Evolutionary conservation across 2,329 filamentous ascomycete genomes (phyloP), one percentile per base, ranked within the genome.

Genomic region (Zymoseptoria tritici): DNA sequence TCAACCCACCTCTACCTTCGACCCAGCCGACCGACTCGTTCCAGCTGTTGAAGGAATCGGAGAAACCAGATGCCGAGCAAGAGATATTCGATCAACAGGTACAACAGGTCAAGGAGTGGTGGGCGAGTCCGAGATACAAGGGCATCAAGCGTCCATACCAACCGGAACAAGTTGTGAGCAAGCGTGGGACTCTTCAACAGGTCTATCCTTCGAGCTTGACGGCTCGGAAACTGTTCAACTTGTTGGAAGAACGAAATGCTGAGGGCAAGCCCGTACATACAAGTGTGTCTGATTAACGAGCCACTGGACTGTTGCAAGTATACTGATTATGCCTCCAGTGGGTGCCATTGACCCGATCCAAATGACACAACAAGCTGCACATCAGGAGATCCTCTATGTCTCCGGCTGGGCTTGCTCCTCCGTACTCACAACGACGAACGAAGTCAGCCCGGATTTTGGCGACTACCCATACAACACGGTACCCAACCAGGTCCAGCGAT

Each of bases 391-490:
- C 19, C 83, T 99, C 52, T 99, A 99, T 76, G 82, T 99, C 64
- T 97, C 92, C 0, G 94, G 94, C 63, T 99, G 94, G 94, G 94
- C 94, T 4, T 97, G 94, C 77, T 97, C 93, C 0, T 93, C 91
- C 0, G 85, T 96, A 20, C 80, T 99, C 52, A 97, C 93, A 3
- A 87, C 86, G 9, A 97, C 94, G 46, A 97, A 99, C 78, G 94
- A 99, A 75, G 94, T 99, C 26, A 97, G 91, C 0, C 90, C 94
- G 51, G 94, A 99, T 74, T 96, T 97, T 77, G 94, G 94, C 70
- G 94, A 99, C 76, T 99, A 99, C 74, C 94, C 94, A 0, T 99
- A 99, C 79, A 97, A 97, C 73, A 99, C 94, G 0, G 94, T 99
- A 4, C 94, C 94, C 8, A 97, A 97, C 77, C 94, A 97, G 75